Base-by-base conservation (phyloP, 345 rosid genomes). In the Passiflora organensis region DNA sequence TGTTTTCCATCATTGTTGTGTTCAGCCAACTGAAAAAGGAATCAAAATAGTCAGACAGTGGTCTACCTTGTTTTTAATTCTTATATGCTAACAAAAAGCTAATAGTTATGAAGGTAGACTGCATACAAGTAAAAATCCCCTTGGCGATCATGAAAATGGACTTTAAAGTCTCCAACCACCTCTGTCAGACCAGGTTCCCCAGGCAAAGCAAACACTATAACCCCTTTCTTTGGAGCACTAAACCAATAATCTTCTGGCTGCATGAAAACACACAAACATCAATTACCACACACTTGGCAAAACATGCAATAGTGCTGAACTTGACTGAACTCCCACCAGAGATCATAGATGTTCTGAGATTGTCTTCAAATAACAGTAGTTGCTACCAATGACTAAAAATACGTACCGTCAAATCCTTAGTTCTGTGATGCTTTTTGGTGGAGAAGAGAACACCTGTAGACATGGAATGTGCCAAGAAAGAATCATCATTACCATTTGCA, bases 181-280 rank as follows among this genome's bases (percentile, higher is more conserved):
- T 85, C 85, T 28, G 91, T 67, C 24, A 91, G 80, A 65, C 99
- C 99, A 58, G 99, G 89, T 71, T 93, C 84, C 54, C 99, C 91
- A 5, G 99, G 99, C 63, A 91, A 44, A 36, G 99, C 93, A 80
- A 89, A 91, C 58, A 89, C 89, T 73, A 86, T 66, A 9, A 84
- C 73, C 55, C 98, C 98, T 70, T 91, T 91, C 75, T 78, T 89
- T 22, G 93, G 93, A 45, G 94, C 85, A 53, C 78, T 84, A 50
- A 89, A 80, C 95, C 99, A 89, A 72, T 81, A 91, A 56, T 91
- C 94, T 74, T 89, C 89, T 37, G 99, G 96, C 98, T 88, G 78
- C 51, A 72, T 12, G 59, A 43, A 23, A 43, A 23, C 17, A 32
- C 46, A 38, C 6, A 58, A n/a, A 43, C 11, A 51, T 13, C 12